Percentiles rank a stretch among this genome's conserved stretches.
These are phyloP conservation scores for Tricholoma bakamatsutake DNA, from an alignment of 768 basidiomycete genomes.

Conservation along the genomic window DNA sequence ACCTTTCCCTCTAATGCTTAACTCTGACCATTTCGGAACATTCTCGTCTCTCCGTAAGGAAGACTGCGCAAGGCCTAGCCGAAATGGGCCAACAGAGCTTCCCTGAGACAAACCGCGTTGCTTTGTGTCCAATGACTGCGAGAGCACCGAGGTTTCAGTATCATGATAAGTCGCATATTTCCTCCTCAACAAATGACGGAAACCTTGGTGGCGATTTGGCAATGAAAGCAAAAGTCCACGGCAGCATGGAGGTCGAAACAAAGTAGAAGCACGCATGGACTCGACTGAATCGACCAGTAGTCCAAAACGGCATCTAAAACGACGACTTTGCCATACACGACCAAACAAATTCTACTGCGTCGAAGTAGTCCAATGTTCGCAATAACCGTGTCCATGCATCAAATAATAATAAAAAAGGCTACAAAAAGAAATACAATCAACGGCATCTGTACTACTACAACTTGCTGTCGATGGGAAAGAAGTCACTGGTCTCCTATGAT, in stretches of 20 bases:
- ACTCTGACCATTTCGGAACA: slow-evolving; percentile 72
- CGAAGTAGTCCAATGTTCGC: background rate
- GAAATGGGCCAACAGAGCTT: slow-evolving; percentile 74
- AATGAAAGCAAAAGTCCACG: slow-evolving; percentile 5
- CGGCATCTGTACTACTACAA: background rate
- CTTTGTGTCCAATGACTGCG: slow-evolving; percentile 59
- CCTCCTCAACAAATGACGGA: slow-evolving; percentile 11
- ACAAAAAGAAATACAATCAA: slow-evolving; percentile 5
- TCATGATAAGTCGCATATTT: slow-evolving; percentile 46
- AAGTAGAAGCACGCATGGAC: slow-evolving; percentile 14
- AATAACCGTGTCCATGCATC: background rate
- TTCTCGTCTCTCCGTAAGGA: slow-evolving; percentile 48
- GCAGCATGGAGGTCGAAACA: slow-evolving; percentile 10
- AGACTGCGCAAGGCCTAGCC: slow-evolving; percentile 59
- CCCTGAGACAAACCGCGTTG: slow-evolving; percentile 38
- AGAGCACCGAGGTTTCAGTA: slow-evolving; percentile 45
- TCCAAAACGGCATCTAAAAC: background rate
- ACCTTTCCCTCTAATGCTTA: slow-evolving; percentile 77
- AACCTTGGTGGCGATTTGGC: slow-evolving; percentile 1
- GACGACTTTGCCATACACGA: slow-evolving; percentile 7
- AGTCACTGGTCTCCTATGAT: slow-evolving; percentile 16
- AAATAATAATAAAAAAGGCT: slow-evolving; percentile 2
- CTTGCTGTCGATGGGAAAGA: background rate
- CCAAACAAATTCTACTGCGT: slow-evolving; percentile 9
- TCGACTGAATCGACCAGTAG: background rate